Conservation (phyloP, 1,139 yeast genomes). For the Blastobotrys buckinghamii region DNA sequence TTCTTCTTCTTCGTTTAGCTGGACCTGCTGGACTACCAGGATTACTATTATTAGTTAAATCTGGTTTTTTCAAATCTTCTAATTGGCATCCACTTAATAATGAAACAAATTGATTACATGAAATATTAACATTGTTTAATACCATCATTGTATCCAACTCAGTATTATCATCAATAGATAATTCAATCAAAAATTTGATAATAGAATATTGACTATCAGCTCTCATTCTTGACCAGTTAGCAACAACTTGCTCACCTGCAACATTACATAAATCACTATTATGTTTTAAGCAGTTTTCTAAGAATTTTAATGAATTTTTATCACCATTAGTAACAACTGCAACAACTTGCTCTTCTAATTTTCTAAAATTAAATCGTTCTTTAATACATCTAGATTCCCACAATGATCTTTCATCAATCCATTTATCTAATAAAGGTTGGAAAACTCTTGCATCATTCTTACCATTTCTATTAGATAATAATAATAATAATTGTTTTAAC, state of each 20-base stretch:
- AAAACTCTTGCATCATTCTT: slow-evolving; percentile 25
- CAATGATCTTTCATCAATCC: slow-evolving; percentile 39
- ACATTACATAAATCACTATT: slow-evolving; percentile 46
- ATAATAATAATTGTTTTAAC: slow-evolving; percentile 41
- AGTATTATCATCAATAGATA: slow-evolving; percentile 39
- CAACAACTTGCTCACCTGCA: slow-evolving; percentile 47
- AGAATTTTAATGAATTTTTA: slow-evolving; percentile 55
- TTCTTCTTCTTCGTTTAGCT: slow-evolving; percentile 55
- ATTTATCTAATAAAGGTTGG: slow-evolving; percentile 33
- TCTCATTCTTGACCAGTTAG: slow-evolving; percentile 51
- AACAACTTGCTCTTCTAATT: slow-evolving; percentile 51
- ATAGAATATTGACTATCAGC: slow-evolving; percentile 53
- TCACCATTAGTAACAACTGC: slow-evolving; percentile 55
- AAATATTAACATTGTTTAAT: slow-evolving; percentile 44
- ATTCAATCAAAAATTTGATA: slow-evolving; percentile 55
- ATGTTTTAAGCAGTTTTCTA: slow-evolving; percentile 44
- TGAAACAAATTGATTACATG: slow-evolving; percentile 43
- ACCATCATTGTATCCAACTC: slow-evolving; percentile 54
- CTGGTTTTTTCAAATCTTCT: slow-evolving; percentile 34
- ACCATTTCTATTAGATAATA: slow-evolving; percentile 37
- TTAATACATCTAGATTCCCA: slow-evolving; percentile 43
- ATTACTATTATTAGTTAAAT: slow-evolving; percentile 28
- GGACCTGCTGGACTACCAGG: slow-evolving; percentile 40
- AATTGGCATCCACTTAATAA: slow-evolving; percentile 47
- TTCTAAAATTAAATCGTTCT: slow-evolving; percentile 45